A percentile compares a stretch with the other conserved stretches of the same genome.
These are phyloP conservation scores for Tetrahymena borealis DNA, from an alignment of 73 alveolate genomes.

Conservation along the genomic window DNA sequence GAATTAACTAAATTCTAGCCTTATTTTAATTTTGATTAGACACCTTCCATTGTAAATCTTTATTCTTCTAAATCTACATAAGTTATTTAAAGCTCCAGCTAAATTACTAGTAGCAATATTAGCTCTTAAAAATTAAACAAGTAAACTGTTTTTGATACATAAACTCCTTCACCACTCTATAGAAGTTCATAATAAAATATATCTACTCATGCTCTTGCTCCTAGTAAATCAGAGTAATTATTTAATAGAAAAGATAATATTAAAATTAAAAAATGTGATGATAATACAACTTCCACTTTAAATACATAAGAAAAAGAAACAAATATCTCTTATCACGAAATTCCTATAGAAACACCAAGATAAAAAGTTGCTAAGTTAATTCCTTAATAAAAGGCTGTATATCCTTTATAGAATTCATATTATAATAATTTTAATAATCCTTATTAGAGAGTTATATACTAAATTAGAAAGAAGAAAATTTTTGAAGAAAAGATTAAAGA, in stretches of 20 bases:
- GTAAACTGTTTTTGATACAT: background rate
- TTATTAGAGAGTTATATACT: background rate
- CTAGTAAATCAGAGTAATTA: background rate
- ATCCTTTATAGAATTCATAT: background rate
- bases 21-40: too few species aligned
- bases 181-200: background rate
- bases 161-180: background rate
- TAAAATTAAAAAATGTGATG: background rate
- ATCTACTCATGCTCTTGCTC: background rate
- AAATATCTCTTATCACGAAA: background rate
- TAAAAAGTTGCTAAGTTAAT: background rate
- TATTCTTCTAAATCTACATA: too few species aligned
- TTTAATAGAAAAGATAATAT: background rate
- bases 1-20: too few species aligned
- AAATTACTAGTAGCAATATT: too few species aligned
- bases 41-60: too few species aligned
- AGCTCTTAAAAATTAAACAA: too few species aligned
- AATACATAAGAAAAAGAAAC: background rate
- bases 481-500: too few species aligned
- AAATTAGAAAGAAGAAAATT: background rate
- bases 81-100: too few species aligned
- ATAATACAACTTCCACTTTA: background rate
- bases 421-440: background rate
- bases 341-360: background rate
- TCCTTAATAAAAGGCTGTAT: background rate